Conservation (phyloP, 805 yeast genomes). For the Metschnikowia reukaufii region DNA sequence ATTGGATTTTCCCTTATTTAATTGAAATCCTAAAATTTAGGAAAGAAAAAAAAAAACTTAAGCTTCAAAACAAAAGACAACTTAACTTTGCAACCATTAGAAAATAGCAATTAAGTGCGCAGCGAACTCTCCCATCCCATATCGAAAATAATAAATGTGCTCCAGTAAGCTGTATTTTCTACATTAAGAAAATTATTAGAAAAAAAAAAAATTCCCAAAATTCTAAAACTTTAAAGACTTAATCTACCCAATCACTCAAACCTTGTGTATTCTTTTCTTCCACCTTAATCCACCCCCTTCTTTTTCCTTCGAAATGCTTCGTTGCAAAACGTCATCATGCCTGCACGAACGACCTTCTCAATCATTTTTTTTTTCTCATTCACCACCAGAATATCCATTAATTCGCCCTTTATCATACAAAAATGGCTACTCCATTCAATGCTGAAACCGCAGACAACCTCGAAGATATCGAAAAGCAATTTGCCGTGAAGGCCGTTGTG, state of each 20-base stretch:
- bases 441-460: conserved; percentile 93
- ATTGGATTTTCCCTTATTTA: too few relatives aligned
- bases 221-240: background rate
- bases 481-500: conserved; percentile 95
- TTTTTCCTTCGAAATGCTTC: conserved; percentile 2
- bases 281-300: background rate
- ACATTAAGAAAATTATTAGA: background rate
- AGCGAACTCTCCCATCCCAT: background rate
- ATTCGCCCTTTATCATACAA: too few relatives aligned
- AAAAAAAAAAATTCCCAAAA: background rate
- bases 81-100: background rate
- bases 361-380: background rate
- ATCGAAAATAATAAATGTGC: background rate
- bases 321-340: background rate
- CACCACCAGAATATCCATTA: too few relatives aligned
- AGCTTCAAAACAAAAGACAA: background rate
- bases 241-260: background rate
- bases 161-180: background rate
- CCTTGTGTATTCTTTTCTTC: background rate
- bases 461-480: conserved; percentile 95
- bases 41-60: too few relatives aligned
- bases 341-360: conserved; percentile 8
- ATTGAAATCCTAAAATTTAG: too few relatives aligned
- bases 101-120: background rate
- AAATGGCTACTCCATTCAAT: conserved; percentile 51